A percentile compares a stretch with the other conserved stretches of the same genome.
phyloP scores from a whole-genome alignment of 2,329 filamentous ascomycete genomes.

The Talaromyces marneffei region DNA sequence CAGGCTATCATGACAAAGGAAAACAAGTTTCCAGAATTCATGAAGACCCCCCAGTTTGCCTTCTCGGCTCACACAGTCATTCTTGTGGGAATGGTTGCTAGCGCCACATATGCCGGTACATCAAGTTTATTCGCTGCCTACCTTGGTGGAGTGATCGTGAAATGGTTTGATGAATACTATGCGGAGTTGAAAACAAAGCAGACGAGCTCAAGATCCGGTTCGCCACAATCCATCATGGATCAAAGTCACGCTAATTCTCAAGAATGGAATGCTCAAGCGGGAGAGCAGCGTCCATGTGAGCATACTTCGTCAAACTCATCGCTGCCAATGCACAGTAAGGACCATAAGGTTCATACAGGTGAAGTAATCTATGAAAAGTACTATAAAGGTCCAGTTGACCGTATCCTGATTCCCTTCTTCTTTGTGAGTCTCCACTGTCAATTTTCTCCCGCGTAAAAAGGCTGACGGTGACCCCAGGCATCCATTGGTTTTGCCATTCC shows the following conservation, averaged over 20 bases:
- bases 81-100: slow-evolving; percentile 44
- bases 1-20: neutral
- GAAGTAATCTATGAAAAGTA: slow-evolving; percentile 41
- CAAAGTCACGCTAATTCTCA: neutral
- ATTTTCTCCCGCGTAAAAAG: neutral
- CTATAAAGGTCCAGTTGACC: slow-evolving; percentile 42
- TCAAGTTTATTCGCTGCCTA: slow-evolving; percentile 54
- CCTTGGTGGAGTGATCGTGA: slow-evolving; percentile 48
- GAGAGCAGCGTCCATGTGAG: neutral
- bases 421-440: slow-evolving; percentile 49
- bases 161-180: slow-evolving; percentile 43
- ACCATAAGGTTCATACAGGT: slow-evolving; percentile 17
- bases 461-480: slow-evolving; percentile 23
- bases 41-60: slow-evolving; percentile 19
- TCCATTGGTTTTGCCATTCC: slow-evolving; percentile 74
- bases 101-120: slow-evolving; percentile 50
- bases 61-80: slow-evolving; percentile 42
- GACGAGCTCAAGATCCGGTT: neutral
- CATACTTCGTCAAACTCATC: neutral
- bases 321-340: neutral
- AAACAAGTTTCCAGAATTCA: neutral
- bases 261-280: neutral
- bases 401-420: slow-evolving; percentile 64
- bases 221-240: neutral
- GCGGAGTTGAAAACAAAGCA: neutral